Evolutionary conservation across 2,329 filamentous ascomycete genomes (phyloP).

Genomic region (Sarocladiaceae sp.): DNA sequence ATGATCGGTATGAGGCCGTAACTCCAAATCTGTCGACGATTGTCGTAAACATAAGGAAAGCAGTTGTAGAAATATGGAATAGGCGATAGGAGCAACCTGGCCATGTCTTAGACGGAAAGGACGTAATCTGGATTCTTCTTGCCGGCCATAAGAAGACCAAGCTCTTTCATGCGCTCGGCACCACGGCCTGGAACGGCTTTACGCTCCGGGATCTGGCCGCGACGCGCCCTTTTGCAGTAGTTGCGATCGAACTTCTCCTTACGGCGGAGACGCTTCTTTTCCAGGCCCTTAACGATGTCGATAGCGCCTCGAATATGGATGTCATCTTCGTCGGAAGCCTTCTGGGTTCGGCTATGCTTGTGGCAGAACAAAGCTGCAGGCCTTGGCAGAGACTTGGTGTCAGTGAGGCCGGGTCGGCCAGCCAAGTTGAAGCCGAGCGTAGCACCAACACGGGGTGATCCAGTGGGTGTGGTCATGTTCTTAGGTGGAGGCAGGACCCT

Average conservation of each 20-base stretch:
- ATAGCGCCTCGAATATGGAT: constrained; percentile 84
- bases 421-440: constrained; percentile 30
- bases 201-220: constrained; percentile 55
- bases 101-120: constrained; percentile 56
- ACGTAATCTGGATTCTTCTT: constrained; percentile 71
- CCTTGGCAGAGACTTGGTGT: constrained; percentile 76
- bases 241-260: constrained; percentile 90
- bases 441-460: constrained; percentile 31
- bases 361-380: constrained; percentile 59
- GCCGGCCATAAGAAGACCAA: constrained; percentile 83
- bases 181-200: constrained; percentile 71
- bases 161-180: constrained; percentile 75
- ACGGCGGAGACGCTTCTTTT: constrained; percentile 87
- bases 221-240: constrained; percentile 76
- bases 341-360: constrained; percentile 34
- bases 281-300: constrained; percentile 93
- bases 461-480: constrained; percentile 26
- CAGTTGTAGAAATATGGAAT: neutral
- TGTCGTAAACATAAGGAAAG: neutral
- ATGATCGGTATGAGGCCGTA: neutral
- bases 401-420: constrained; percentile 60
- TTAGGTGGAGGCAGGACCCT: constrained; percentile 61
- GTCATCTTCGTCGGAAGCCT: constrained; percentile 31
- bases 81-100: constrained; percentile 4
- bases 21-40: neutral